A percentile compares a stretch with the other conserved stretches of the same genome.
phyloP scores from a whole-genome alignment of 179 eudicot species.

The Amaranthus tricolor region DNA sequence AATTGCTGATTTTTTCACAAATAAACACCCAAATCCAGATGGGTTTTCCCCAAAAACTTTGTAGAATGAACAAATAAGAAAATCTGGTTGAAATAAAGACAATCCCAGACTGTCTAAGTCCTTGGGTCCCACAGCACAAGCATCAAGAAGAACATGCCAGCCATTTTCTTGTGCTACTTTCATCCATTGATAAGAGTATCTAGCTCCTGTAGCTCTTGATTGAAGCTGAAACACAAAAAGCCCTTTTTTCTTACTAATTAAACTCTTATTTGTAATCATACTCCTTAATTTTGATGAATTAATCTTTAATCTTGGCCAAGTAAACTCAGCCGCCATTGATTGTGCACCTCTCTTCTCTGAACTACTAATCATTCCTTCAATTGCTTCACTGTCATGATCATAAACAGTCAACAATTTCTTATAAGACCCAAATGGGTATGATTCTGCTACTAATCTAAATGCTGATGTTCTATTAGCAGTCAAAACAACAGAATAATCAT shows the following conservation, averaged over 20 bases:
- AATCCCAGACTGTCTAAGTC: constrained; percentile 89
- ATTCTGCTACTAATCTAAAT: constrained; percentile 74
- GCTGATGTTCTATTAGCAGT: constrained; percentile 88
- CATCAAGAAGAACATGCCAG: constrained; percentile 92
- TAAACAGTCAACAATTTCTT: constrained; percentile 74
- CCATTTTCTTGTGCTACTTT: constrained; percentile 79
- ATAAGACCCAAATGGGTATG: constrained; percentile 71
- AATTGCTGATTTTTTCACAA: constrained; percentile 69
- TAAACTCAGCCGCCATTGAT: constrained; percentile 66
- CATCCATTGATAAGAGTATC: constrained; percentile 99
- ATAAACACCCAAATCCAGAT: constrained; percentile 85
- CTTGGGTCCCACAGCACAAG: constrained; percentile 87
- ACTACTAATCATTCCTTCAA: constrained; percentile 48
- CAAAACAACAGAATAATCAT: constrained; percentile 72
- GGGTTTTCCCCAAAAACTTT: constrained; percentile 92
- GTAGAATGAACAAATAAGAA: constrained; percentile 78
- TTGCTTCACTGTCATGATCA: constrained; percentile 78
- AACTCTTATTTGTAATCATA: constrained; percentile 57
- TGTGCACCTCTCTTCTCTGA: constrained; percentile 72
- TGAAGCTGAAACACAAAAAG: constrained; percentile 84
- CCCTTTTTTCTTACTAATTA: constrained; percentile 50
- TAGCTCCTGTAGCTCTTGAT: constrained; percentile 74
- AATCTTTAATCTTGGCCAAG: constrained; percentile 79
- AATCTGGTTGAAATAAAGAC: constrained; percentile 77
- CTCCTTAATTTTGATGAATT: constrained; percentile 53